Evolutionary conservation across 1,284 basidiomycete genomes (phyloP).

Genomic region (Ceratobasidium sp.): DNA sequence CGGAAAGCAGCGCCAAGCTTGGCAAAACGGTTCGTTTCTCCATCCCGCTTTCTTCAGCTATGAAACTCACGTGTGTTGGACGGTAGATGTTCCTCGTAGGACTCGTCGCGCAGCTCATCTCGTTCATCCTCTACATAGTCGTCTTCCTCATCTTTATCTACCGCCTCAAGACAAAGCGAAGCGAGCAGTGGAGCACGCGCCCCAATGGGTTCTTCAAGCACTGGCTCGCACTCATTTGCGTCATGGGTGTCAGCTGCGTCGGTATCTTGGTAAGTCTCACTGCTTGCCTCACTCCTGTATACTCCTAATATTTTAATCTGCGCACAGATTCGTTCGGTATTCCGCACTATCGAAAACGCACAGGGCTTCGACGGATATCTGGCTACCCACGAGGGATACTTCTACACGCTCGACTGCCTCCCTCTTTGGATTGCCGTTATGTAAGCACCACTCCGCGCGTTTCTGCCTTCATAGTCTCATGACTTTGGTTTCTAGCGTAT

Average conservation of each 20-base stretch:
- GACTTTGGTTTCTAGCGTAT: no score
- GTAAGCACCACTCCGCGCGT: conserved; percentile 37
- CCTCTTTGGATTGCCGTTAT: conserved; percentile 32
- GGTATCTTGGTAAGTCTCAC: conserved; percentile 9
- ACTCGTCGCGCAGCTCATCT: conserved; percentile 11
- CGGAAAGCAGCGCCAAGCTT: conserved; percentile 48
- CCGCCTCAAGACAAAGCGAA: conserved; percentile 15
- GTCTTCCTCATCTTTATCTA: conserved; percentile 18
- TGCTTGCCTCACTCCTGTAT: no score
- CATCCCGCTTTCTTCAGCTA: no score
- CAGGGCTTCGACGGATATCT: conserved; percentile 38
- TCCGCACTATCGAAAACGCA: conserved; percentile 27
- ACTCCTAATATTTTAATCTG: neutral
- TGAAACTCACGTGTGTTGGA: no score
- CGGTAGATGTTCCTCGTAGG: conserved; percentile 26
- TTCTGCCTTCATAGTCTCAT: no score
- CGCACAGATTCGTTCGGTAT: conserved; percentile 37
- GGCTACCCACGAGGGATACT: conserved; percentile 36
- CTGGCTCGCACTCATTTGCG: neutral
- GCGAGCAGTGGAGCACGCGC: neutral
- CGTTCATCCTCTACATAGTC: neutral
- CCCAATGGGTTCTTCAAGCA: conserved; percentile 54
- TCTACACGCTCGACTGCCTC: conserved; percentile 40
- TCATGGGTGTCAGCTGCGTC: conserved; percentile 19
- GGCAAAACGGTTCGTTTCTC: conserved; percentile 47